Base-by-base conservation (phyloP, 116 monocot genomes). In the Dioscorea cayenensis region DNA sequence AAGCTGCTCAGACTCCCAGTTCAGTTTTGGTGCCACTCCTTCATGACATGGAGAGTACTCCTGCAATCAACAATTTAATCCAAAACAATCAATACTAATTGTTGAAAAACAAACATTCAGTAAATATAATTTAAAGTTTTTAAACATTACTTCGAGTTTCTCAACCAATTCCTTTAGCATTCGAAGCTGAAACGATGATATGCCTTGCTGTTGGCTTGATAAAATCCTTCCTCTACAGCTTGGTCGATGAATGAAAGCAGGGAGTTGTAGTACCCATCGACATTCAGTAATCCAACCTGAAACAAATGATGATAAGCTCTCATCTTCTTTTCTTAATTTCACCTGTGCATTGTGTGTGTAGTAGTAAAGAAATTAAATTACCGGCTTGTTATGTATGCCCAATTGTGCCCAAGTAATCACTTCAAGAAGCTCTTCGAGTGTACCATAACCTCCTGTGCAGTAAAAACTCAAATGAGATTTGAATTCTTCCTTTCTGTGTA, bases 221-320 rank as follows among this genome's bases (percentile, higher is more conserved):
- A 66, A 80, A 80, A 20, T n/a, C 80, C 80, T 6, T 80, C 75
- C 3, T 80, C 75, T 8, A 80, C 71, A 32, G 75, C 75, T 21
- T 71, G 71, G 43, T 80, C 80, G 27, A 80, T 72, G 61, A 80
- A 72, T 7, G 71, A 66, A 28, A 80, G 49, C 23, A 80, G 67
- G 0, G 62, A 72, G 76, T 75, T 72, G 66, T 80, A 80, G 72
- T 76, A 80, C 0, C 80, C 80, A 13, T 80, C 76, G 5, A 80
- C 80, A 49, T 80, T 80, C 49, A 80, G 63, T 36, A 80, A 60
- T 16, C 80, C 80, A 66, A 80, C 80, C 80, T 80, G 29, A 32
- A 32, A 32, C 32, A 32, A 32, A 32, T 32, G 32, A 32, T 32
- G 32, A 32, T 4, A 32, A 32, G 32, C 32, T 32, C 32, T 32